A percentile compares a stretch with the other conserved stretches of the same genome.
Conservation (phyloP, 768 basidiomycete genomes). For the Amanita pallidorosea region DNA sequence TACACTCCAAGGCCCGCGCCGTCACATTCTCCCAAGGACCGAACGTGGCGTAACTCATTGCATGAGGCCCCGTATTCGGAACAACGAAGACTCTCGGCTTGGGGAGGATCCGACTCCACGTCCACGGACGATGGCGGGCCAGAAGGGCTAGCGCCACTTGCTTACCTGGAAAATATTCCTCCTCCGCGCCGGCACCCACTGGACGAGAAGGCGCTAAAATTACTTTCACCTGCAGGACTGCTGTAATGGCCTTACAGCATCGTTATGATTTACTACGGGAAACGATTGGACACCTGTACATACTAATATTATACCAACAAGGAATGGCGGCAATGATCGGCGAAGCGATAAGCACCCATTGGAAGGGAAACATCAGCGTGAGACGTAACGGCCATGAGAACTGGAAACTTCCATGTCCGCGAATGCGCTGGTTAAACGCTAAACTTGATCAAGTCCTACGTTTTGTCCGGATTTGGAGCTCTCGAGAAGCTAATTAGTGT, state of each 20-base stretch:
- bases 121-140: constrained; percentile 13
- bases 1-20: constrained; percentile 23
- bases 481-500: constrained; percentile 3
- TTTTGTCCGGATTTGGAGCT: background rate
- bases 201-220: constrained; percentile 39
- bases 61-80: background rate
- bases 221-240: constrained; percentile 19
- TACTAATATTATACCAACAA: constrained; percentile 6
- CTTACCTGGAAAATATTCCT: constrained; percentile 56
- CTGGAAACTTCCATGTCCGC: constrained; percentile 3
- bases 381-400: background rate
- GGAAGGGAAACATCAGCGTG: constrained; percentile 2
- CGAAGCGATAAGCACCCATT: constrained; percentile 1
- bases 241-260: constrained; percentile 2
- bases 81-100: background rate
- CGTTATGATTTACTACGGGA: background rate
- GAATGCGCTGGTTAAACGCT: background rate
- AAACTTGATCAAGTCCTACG: background rate
- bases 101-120: background rate
- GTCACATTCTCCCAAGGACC: constrained; percentile 8
- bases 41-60: constrained; percentile 4
- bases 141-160: constrained; percentile 47
- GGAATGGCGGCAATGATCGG: constrained; percentile 4
- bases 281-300: constrained; percentile 1
- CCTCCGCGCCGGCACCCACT: constrained; percentile 59